These are phyloP conservation scores for Candolleomyces eurysporus DNA, from an alignment of 768 basidiomycete species.

Conservation along the genomic window DNA sequence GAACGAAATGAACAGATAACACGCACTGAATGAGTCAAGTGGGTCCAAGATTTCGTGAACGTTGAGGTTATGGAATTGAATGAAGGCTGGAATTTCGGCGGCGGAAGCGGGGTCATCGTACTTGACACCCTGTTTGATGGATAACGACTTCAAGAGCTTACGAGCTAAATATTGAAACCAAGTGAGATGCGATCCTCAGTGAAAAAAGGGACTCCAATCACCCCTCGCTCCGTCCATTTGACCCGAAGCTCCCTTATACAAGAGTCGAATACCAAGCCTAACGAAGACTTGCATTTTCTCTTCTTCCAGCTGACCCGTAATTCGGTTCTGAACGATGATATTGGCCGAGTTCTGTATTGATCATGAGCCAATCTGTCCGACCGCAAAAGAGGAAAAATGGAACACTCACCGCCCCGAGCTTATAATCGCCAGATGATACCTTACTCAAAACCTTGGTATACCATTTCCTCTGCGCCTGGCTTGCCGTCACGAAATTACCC, in stretches of 20 bases:
- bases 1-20: neutral
- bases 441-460: conserved; percentile 88
- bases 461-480: conserved; percentile 97
- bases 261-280: conserved; percentile 83
- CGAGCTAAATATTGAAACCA: conserved; percentile 47
- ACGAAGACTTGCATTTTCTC: conserved; percentile 98
- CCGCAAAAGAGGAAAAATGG: neutral
- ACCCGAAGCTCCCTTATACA: conserved; percentile 90
- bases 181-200: conserved; percentile 5
- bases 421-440: conserved; percentile 84
- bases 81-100: conserved; percentile 81
- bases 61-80: conserved; percentile 86
- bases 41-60: conserved; percentile 83
- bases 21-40: conserved; percentile 76
- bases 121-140: conserved; percentile 92
- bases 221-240: conserved; percentile 89
- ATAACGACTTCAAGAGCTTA: conserved; percentile 82
- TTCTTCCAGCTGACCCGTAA: conserved; percentile 90
- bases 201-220: conserved; percentile 28
- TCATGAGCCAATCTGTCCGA: neutral
- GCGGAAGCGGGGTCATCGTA: conserved; percentile 87
- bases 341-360: conserved; percentile 84
- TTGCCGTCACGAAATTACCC: conserved; percentile 90
- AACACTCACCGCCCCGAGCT: conserved; percentile 70
- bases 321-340: conserved; percentile 93